A percentile compares a stretch with the other conserved stretches of the same genome.
These are phyloP conservation scores for Hypoxylon perforatum DNA, from an alignment of 495 filamentous ascomycete species.

Conservation along the genomic window DNA sequence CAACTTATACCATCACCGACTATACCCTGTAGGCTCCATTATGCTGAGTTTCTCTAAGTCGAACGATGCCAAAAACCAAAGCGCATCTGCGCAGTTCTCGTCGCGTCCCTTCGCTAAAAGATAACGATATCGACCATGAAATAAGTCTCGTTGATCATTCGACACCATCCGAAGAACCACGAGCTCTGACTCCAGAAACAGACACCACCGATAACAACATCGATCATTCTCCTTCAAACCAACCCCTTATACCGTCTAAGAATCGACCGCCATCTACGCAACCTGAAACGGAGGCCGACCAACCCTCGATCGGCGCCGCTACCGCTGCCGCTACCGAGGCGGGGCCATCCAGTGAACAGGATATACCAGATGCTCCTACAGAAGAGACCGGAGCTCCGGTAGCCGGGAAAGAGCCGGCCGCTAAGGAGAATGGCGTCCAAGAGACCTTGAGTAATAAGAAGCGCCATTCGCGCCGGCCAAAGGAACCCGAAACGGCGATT, in stretches of 20 bases:
- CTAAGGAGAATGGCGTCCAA: conserved; percentile 11
- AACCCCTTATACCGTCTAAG: conserved; percentile 33
- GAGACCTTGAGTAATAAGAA: conserved; percentile 6
- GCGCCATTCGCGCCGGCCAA: conserved; percentile 10
- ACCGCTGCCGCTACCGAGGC: conserved; percentile 15
- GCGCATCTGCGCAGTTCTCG: conserved; percentile 57
- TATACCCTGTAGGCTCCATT: conserved; percentile 26
- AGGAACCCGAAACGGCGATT: conserved; percentile 67
- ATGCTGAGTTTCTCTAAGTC: conserved; percentile 29
- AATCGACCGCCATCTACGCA: conserved; percentile 33
- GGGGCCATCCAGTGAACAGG: conserved; percentile 24
- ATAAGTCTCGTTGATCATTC: conserved; percentile 66
- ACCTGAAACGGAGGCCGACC: conserved; percentile 18
- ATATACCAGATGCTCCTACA: conserved; percentile 15
- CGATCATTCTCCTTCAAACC: conserved; percentile 21
- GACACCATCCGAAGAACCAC: conserved; percentile 35
- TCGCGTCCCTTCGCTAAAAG: conserved; percentile 59
- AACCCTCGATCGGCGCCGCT: conserved; percentile 11
- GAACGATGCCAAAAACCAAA: conserved; percentile 57
- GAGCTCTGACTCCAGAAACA: conserved; percentile 20
- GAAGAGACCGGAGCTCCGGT: conserved; percentile 10
- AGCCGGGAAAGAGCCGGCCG: conserved; percentile 6
- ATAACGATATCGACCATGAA: conserved; percentile 70
- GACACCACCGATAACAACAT: conserved; percentile 8
- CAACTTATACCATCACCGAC: conserved; percentile 8